Base-by-base conservation (phyloP, 225 moss, liverwort and hornwort species). In the Sphagnum contortum region DNA sequence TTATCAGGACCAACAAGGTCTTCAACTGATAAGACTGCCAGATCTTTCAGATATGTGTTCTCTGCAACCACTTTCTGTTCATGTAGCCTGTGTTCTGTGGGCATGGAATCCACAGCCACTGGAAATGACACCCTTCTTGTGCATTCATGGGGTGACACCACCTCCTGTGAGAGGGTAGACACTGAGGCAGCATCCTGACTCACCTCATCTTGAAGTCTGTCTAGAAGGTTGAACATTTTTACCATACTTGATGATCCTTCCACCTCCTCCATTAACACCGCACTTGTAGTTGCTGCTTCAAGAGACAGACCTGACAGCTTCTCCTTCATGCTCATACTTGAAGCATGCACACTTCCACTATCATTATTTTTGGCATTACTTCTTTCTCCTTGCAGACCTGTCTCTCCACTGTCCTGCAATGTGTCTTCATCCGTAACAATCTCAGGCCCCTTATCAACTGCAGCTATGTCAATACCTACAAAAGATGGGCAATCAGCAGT, bases 71-170 rank as follows among this genome's bases (percentile, higher is more conserved):
- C 29, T 29, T 29, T 29, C 29, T 29, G 29, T 29, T 29, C 29
- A 29, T 29, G 29, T 29, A 29, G 29, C 29, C 29, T 29, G 29
- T 29, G 29, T 29, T 1, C 29, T 29, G 29, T 4, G 8, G 50
- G 29, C 64, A 51, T 12, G 12, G 12, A 44, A 53, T n/a, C 52
- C 49, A 54, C 44, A 44, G 7, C 64, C 44, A 3, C 9, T 9
- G n/a, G 29, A 61, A 69, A 69, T 3, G 69, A 69, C 4, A 69
- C 69, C 69, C 53, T 60, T 51, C 53, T 69, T 46, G 29, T 29
- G 29, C 29, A 29, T 29, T 29, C 29, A 29, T 29, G 29, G 29
- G 29, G 29, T 29, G 29, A 29, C 29, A 29, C 29, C 0, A 29
- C 29, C 29, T 29, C 29, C 29, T 29, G 29, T 29, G 29, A 29